Evolutionary conservation across 805 yeast genomes (phyloP), one percentile per base, ranked within the genome.

Genomic region (Metschnikowia orientalis): DNA sequence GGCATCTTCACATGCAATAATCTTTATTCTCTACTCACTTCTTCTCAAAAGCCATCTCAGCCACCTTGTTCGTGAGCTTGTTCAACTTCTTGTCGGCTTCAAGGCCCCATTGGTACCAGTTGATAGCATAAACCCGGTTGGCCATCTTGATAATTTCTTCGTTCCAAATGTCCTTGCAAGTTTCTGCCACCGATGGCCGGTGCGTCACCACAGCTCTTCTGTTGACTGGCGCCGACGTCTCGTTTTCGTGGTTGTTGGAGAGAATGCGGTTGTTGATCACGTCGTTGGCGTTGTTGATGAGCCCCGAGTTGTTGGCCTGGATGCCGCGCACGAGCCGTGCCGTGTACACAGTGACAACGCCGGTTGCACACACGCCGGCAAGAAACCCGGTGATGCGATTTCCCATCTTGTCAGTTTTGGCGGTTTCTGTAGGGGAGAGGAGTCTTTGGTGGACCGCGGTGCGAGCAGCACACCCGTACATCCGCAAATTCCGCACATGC

Each of bases 111-210:
- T 61, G 58, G 55, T 71, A 62, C 71, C 76, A 59, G 52, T 69
- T 67, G 41, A 75, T 63, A 28, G 69, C 49, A 48, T 81, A 81
- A 9, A 81, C 45, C 74, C 82, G 79, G 44, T 77, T 76, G 14
- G 79, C 84, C 38, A 73, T 70, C 26, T 62, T 65, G 37, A 81
- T 68, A 34, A 84, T 71, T 52, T 82, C 89, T 27, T 74, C 77
- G 51, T 84, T 80, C 95, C 95, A 84, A 25, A 83, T 67, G 49
- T 84, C 94, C 44, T 79, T 81, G 40, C 73, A 63, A 0, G 88
- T 79, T 54, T 85, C 88, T 7, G 49, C 49, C 19, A 76, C 40
- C 15, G 59, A 53, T 8, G 63, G 57, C 18, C 83, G 68, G 14
- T 40, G 37, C 17, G 48, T 45, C 21, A 38, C 26, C 22, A 37